These are phyloP conservation scores for Ascochyta fabae DNA, from an alignment of 2,329 filamentous ascomycete species.

Conservation along the genomic window DNA sequence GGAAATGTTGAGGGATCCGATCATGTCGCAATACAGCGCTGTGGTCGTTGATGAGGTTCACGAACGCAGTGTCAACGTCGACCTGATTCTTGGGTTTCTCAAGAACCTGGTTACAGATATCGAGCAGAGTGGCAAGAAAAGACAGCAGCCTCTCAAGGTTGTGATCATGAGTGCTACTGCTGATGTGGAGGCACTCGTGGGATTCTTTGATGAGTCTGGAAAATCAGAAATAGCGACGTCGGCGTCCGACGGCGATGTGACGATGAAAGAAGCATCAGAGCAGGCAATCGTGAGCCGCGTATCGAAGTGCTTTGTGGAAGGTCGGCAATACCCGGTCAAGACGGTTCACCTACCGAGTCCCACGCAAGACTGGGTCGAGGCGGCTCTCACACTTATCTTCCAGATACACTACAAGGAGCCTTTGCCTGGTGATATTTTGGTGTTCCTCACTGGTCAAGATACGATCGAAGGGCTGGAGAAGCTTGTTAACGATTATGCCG, in stretches of 20 bases:
- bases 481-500: constrained; percentile 79
- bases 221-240: constrained; percentile 20
- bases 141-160: constrained; percentile 72
- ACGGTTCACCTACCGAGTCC: constrained; percentile 75
- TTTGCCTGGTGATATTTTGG: constrained; percentile 90
- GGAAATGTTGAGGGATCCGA: constrained; percentile 86
- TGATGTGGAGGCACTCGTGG: constrained; percentile 77
- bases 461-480: constrained; percentile 84
- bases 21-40: constrained; percentile 83
- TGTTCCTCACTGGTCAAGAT: constrained; percentile 91
- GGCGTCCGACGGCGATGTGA: constrained; percentile 4
- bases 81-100: constrained; percentile 86
- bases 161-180: constrained; percentile 97
- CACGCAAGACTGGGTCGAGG: constrained; percentile 81
- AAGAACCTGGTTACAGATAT: constrained; percentile 73
- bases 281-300: constrained; percentile 7
- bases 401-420: constrained; percentile 87
- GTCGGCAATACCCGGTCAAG: constrained; percentile 85
- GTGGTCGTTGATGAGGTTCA: constrained; percentile 96
- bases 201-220: constrained; percentile 69
- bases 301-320: constrained; percentile 74
- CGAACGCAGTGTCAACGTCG: constrained; percentile 92
- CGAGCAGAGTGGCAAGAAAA: constrained; percentile 68
- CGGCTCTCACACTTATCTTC: constrained; percentile 80
- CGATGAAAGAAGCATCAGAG: background rate